A percentile compares a stretch with the other conserved stretches of the same genome.
phyloP scores from a whole-genome alignment of 768 basidiomycete genomes.

The Hydnum rufescens region DNA sequence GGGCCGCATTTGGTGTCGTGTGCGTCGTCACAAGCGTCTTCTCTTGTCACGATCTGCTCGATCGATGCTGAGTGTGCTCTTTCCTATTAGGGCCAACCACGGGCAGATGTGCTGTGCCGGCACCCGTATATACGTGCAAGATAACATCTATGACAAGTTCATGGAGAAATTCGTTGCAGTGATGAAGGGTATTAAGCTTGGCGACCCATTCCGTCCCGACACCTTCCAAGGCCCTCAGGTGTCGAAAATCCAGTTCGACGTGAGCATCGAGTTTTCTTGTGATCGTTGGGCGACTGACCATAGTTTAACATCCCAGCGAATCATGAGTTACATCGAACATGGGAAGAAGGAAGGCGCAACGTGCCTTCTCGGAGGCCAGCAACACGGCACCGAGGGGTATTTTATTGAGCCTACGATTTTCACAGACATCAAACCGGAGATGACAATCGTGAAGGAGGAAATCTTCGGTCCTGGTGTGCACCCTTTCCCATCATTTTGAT shows the following conservation, averaged over 20 bases:
- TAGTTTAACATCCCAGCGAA: constrained; percentile 27
- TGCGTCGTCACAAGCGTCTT: constrained; percentile 20
- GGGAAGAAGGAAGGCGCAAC: constrained; percentile 57
- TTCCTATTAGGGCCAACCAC: constrained; percentile 35
- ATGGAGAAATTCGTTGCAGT: constrained; percentile 35
- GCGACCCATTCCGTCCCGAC: constrained; percentile 43
- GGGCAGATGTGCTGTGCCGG: constrained; percentile 71
- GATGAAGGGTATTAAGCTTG: constrained; percentile 37
- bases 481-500: constrained; percentile 38
- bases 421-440: constrained; percentile 39
- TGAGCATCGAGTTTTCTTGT: constrained; percentile 18
- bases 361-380: constrained; percentile 39
- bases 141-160: constrained; percentile 61
- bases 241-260: constrained; percentile 53
- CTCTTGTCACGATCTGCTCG: background rate
- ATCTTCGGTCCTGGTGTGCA: constrained; percentile 62
- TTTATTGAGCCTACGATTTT: constrained; percentile 53
- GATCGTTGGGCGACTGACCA: background rate
- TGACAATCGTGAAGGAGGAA: constrained; percentile 46
- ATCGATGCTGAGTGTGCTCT: too few species aligned
- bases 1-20: constrained; percentile 58
- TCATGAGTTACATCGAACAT: constrained; percentile 57
- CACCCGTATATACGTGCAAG: constrained; percentile 67
- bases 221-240: constrained; percentile 55
- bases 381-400: constrained; percentile 38